Conservation (phyloP, 306 rosid genomes). For the Adenanthera pavonina region DNA sequence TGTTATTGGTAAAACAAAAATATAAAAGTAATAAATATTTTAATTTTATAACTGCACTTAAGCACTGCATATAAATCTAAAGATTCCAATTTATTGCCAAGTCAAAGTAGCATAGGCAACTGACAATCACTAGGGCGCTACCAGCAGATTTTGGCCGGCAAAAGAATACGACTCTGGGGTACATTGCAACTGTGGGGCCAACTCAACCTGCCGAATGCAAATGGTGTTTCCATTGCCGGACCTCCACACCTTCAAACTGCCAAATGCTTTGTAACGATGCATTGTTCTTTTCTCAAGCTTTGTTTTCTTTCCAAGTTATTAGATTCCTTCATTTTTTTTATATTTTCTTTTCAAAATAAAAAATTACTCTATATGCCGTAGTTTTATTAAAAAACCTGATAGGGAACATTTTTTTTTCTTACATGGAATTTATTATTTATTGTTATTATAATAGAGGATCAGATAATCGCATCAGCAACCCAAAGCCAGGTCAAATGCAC, state of each 20-base stretch:
- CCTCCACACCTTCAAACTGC: neutral
- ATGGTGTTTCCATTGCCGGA: conserved; percentile 21
- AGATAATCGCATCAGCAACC: conserved; percentile 20
- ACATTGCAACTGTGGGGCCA: neutral
- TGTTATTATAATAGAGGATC: neutral
- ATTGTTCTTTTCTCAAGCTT: neutral
- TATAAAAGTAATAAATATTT: too few relatives aligned
- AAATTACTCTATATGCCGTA: neutral
- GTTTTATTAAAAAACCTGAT: neutral
- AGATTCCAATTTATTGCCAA: neutral
- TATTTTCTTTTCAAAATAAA: neutral
- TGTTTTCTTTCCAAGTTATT: neutral
- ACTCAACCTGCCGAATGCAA: conserved; percentile 28
- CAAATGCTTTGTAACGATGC: conserved; percentile 2
- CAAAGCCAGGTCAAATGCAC: conserved; percentile 16
- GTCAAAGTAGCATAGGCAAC: neutral
- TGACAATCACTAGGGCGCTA: conserved; percentile 16
- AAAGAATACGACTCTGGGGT: neutral
- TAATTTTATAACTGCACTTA: too few relatives aligned
- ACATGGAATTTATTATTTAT: neutral
- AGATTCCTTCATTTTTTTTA: neutral
- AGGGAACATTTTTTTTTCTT: neutral
- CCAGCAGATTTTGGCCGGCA: conserved; percentile 62
- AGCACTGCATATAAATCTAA: too few relatives aligned
- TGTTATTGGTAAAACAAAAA: too few relatives aligned